These are phyloP conservation scores for Paramyrothecium sp. DNA, from an alignment of 2,329 filamentous ascomycete species.

Conservation along the genomic window DNA sequence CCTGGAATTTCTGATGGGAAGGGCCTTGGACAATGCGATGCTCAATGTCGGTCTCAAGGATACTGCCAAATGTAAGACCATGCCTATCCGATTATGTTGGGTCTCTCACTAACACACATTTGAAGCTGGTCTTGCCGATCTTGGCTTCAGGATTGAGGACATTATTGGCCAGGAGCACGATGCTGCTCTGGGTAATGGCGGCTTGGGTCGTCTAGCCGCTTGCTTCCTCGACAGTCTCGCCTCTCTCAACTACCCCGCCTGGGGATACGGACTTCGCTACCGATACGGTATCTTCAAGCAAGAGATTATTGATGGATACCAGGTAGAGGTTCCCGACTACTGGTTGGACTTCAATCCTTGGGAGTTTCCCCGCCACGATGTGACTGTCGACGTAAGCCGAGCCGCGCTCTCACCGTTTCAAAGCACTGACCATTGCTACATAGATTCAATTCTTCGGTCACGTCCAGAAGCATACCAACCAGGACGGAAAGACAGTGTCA, in stretches of 20 bases:
- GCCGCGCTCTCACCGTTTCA: neutral
- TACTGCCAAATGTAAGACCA: constrained; percentile 67
- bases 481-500: constrained; percentile 70
- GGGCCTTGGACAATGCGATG: constrained; percentile 97
- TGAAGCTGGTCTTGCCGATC: constrained; percentile 77
- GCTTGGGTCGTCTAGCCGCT: constrained; percentile 88
- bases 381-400: constrained; percentile 74
- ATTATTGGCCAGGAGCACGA: constrained; percentile 94
- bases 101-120: neutral
- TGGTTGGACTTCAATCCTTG: constrained; percentile 99
- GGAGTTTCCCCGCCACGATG: constrained; percentile 96
- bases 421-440: constrained; percentile 4
- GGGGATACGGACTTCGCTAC: constrained; percentile 96
- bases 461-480: constrained; percentile 73
- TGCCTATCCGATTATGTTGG: neutral
- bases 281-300: constrained; percentile 99
- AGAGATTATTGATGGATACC: constrained; percentile 96
- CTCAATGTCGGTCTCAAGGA: constrained; percentile 90
- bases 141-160: constrained; percentile 96
- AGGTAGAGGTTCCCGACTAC: constrained; percentile 97
- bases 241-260: constrained; percentile 91
- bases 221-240: constrained; percentile 97
- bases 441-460: constrained; percentile 90
- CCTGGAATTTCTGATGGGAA: constrained; percentile 96
- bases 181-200: constrained; percentile 92